Evolutionary conservation across 2,329 filamentous ascomycete species (phyloP).

Genomic region (Sphaerulina musiva): DNA sequence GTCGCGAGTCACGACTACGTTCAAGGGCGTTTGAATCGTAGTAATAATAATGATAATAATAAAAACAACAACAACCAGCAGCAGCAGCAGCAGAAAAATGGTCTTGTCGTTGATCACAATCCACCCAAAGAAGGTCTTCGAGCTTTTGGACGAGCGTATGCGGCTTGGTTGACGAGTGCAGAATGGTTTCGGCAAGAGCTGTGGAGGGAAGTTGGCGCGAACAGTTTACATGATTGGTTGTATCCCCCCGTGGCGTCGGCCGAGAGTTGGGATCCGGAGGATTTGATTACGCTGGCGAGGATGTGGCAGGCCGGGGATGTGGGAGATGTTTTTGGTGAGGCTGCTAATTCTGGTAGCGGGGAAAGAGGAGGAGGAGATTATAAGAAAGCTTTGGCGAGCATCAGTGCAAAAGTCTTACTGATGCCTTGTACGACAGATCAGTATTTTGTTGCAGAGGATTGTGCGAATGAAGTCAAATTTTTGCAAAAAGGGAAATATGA

Average conservation of each 20-base stretch:
- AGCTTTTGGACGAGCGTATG: slow-evolving; percentile 38
- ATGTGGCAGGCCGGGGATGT: slow-evolving; percentile 43
- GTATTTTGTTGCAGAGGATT: slow-evolving; percentile 40
- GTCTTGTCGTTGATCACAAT: too few species aligned
- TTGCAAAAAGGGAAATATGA: slow-evolving; percentile 31
- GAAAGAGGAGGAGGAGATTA: slow-evolving; percentile 28
- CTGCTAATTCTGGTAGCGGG: too few species aligned
- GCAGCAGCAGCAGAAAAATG: too few species aligned
- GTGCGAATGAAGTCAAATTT: slow-evolving; percentile 33
- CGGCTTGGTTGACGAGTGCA: slow-evolving; percentile 38
- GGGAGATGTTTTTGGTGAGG: neutral
- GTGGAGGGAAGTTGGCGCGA: slow-evolving; percentile 34
- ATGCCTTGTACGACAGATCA: slow-evolving; percentile 39
- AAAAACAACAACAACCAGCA: too few species aligned
- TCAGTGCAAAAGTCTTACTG: slow-evolving; percentile 35
- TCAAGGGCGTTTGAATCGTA: neutral
- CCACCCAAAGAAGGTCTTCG: slow-evolving; percentile 28
- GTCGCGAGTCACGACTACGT: slow-evolving; percentile 37
- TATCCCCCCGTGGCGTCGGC: slow-evolving; percentile 30
- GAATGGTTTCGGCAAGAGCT: slow-evolving; percentile 38
- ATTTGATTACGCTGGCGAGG: slow-evolving; percentile 34
- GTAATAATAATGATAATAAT: too few species aligned
- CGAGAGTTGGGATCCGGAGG: slow-evolving; percentile 29
- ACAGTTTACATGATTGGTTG: slow-evolving; percentile 28
- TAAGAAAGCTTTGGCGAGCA: slow-evolving; percentile 32